Conservation (phyloP, 148 eudicot genomes). For the Vaccinium corymbosum region DNA sequence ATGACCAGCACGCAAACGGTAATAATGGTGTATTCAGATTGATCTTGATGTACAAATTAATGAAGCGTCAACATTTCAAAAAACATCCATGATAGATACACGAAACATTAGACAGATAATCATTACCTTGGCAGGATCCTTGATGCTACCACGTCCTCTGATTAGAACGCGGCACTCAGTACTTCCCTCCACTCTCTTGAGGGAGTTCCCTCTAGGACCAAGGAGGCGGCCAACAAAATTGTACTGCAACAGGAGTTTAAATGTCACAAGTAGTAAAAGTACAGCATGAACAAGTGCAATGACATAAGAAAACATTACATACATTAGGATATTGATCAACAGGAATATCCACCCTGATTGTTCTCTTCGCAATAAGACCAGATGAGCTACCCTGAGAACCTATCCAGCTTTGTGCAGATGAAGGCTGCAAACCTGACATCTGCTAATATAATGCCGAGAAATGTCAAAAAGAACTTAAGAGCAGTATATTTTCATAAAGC, state of each 20-base stretch:
- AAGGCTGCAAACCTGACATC: conserved; percentile 81
- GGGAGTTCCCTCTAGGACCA: conserved; percentile 98
- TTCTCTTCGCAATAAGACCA: conserved; percentile 88
- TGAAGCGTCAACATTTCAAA: background rate
- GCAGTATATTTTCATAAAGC: background rate
- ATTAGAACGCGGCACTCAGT: conserved; percentile 96
- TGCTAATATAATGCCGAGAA: conserved; percentile 31
- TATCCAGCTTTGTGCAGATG: conserved; percentile 78
- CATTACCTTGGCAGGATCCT: conserved; percentile 85
- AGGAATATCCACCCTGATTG: conserved; percentile 92
- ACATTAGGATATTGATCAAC: conserved; percentile 88
- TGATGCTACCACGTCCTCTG: conserved; percentile 97
- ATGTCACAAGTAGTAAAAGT: conserved; percentile 13
- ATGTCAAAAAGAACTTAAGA: conserved; percentile 9
- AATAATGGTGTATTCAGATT: background rate
- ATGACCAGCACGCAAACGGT: background rate
- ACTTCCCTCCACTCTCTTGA: conserved; percentile 89
- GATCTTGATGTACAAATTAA: background rate
- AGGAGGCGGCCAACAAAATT: conserved; percentile 94
- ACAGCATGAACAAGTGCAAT: conserved; percentile 11
- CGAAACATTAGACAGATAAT: background rate
- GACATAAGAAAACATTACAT: conserved; percentile 28
- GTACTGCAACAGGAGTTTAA: conserved; percentile 24
- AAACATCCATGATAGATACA: background rate
- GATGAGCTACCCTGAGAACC: conserved; percentile 77